phyloP scores from a whole-genome alignment of 1,284 basidiomycete species.

The Cystobasidium slooffiae region DNA sequence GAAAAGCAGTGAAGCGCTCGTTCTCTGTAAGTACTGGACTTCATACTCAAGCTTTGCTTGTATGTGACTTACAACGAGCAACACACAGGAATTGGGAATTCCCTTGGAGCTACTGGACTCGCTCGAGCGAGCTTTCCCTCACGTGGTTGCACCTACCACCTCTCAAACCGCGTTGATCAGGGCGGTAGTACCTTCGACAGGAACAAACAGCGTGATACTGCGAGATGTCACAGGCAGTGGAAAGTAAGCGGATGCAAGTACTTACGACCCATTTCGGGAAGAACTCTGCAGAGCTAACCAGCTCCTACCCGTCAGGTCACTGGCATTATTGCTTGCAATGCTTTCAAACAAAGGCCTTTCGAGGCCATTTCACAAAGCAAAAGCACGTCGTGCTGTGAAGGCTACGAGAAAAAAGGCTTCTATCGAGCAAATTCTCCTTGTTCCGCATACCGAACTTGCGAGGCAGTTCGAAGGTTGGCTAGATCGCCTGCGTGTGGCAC shows the following conservation, averaged over 20 bases:
- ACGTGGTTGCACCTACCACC: constrained; percentile 16
- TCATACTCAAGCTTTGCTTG: too few species aligned
- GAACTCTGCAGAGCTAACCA: not conserved
- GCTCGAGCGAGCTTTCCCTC: constrained; percentile 31
- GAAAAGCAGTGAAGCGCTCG: not conserved
- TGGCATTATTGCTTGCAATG: constrained; percentile 31
- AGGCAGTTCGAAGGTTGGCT: constrained; percentile 37
- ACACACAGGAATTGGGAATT: constrained; percentile 31
- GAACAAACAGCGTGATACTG: constrained; percentile 21
- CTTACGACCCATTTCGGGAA: not conserved
- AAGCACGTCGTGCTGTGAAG: constrained; percentile 1
- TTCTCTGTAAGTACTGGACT: not conserved
- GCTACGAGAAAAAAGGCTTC: not conserved
- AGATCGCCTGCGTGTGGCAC: constrained; percentile 2
- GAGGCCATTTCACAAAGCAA: constrained; percentile 5
- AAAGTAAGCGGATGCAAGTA: constrained; percentile 19
- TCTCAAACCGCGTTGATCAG: constrained; percentile 30
- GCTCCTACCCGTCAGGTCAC: constrained; percentile 4
- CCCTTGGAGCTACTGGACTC: constrained; percentile 18
- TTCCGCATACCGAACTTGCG: constrained; percentile 40
- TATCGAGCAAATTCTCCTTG: constrained; percentile 30
- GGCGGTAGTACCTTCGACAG: constrained; percentile 10
- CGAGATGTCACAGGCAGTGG: constrained; percentile 41
- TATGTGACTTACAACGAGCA: not conserved
- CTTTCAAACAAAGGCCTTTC: constrained; percentile 11